Base-by-base conservation (phyloP, 805 yeast species). In the Lipomyces yamanashiensis region DNA sequence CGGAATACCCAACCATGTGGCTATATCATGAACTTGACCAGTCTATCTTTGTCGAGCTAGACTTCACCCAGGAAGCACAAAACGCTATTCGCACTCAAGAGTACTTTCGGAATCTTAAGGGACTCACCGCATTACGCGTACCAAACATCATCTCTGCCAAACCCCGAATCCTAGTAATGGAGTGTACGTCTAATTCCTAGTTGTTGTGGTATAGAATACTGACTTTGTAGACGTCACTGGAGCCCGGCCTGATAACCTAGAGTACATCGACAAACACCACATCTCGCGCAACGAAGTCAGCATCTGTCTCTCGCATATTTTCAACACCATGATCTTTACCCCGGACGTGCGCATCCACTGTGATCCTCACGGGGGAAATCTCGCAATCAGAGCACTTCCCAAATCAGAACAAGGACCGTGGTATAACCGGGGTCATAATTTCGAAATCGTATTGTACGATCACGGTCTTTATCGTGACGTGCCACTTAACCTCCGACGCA, bases 341-440 rank as follows among this genome's bases (percentile, higher is more conserved):
- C 96, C 97, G 0, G 87, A 86, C 34, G 96, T 91, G 23, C 90
- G 93, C 0, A 84, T 95, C 49, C 99, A 95, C 74, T 95, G 99
- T 78, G 99, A 95, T 74, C 99, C 99, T 0, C 99, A 95, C 74
- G 97, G 96, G 10, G 99, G 99, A 0, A 95, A 95, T 72, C 79
- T 95, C 63, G 97, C 98, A 0, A 90, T 95, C 23, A 79, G 92
- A 61, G 72, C 75, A 0, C 69, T 78, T 19, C 71, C 75, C 7
- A 66, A 71, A 19, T 69, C 70, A 37, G 74, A 66, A 48, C 64
- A 63, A 63, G 41, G 70, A 63, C 57, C 62, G 63, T 33, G 70
- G 63, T 67, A 69, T 2, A 56, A 70, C 10, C 78, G 80, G 34
- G 76, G 78, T 3, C 91, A 87, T 73, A 92, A 93, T 74, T 95